Conservation (phyloP, 352 stramenopile species). For the Phytophthora sojae region DNA sequence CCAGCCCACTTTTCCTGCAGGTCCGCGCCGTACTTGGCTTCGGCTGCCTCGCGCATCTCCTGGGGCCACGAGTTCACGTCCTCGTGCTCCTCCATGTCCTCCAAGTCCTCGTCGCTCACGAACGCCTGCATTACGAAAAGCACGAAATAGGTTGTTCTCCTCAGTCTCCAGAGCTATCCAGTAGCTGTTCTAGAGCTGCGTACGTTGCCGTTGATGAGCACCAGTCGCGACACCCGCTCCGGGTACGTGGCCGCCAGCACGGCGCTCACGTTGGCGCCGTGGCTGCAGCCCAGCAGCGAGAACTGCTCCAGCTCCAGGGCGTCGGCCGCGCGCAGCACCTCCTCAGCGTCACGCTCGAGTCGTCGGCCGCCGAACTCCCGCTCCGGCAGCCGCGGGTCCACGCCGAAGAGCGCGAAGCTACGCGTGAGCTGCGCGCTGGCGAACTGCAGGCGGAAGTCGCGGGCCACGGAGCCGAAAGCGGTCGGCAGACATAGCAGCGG, state of each 20-base stretch:
- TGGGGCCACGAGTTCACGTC: constrained; percentile 66
- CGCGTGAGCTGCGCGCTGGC: constrained; percentile 44
- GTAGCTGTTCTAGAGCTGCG: constrained; percentile 13
- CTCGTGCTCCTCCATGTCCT: constrained; percentile 57
- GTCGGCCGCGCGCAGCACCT: constrained; percentile 71
- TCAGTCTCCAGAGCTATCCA: constrained; percentile 20
- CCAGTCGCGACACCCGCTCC: constrained; percentile 71
- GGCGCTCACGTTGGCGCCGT: constrained; percentile 76
- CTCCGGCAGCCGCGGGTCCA: constrained; percentile 64
- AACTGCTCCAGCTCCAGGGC: constrained; percentile 69
- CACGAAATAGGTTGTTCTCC: too few relatives aligned
- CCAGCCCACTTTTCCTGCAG: constrained; percentile 68
- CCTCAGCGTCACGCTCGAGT: constrained; percentile 76
- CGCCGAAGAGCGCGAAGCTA: constrained; percentile 67
- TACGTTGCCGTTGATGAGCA: constrained; percentile 86
- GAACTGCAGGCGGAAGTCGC: constrained; percentile 75
- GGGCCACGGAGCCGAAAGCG: constrained; percentile 64
- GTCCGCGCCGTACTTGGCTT: constrained; percentile 60
- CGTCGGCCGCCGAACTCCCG: constrained; percentile 61
- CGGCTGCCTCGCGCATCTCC: constrained; percentile 51
- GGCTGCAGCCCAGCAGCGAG: constrained; percentile 79
- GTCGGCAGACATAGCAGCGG: constrained; percentile 76
- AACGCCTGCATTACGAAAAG: constrained; percentile 56
- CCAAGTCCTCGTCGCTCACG: constrained; percentile 75
- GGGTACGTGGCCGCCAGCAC: constrained; percentile 76